phyloP scores from a whole-genome alignment of 192 early-diverging fungal genomes.

The Dimargaris xerosporica region DNA sequence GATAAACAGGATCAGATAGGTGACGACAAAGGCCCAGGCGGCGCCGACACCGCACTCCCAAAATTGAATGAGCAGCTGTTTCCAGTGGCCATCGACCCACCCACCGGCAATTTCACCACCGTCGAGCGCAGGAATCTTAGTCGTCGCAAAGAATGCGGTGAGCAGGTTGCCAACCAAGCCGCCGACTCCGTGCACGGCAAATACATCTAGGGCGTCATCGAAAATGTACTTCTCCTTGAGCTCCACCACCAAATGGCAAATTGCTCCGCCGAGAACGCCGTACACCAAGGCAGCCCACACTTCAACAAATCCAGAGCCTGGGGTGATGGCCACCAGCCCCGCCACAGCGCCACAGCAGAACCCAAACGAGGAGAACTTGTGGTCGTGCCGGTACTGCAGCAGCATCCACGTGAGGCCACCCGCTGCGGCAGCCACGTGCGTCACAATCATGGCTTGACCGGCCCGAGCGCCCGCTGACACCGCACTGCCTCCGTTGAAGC shows the following conservation, averaged over 20 bases:
- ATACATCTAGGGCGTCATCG: conserved; percentile 88
- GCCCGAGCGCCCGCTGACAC: conserved; percentile 71
- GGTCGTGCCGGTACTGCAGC: conserved; percentile 60
- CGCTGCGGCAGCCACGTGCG: conserved; percentile 68
- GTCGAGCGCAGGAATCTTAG: conserved; percentile 47
- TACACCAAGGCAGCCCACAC: conserved; percentile 70
- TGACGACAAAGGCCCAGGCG: conserved; percentile 60
- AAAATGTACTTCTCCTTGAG: conserved; percentile 73
- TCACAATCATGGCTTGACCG: conserved; percentile 69
- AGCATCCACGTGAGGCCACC: conserved; percentile 75
- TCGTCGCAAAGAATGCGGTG: conserved; percentile 76
- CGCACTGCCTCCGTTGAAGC: conserved; percentile 85
- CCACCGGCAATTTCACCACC: conserved; percentile 46
- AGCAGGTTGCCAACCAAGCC: conserved; percentile 68
- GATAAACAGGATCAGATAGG: conserved; percentile 49
- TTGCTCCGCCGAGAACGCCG: conserved; percentile 52
- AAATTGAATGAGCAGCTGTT: conserved; percentile 63
- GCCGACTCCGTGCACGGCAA: conserved; percentile 75
- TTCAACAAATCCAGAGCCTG: conserved; percentile 74
- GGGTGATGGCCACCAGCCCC: conserved; percentile 86
- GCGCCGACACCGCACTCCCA: conserved; percentile 53
- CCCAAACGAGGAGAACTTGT: conserved; percentile 75
- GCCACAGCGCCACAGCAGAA: conserved; percentile 91
- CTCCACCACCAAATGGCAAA: conserved; percentile 68
- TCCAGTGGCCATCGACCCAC: conserved; percentile 68